Percentiles rank a stretch among this genome's conserved stretches.
These are phyloP conservation scores for Atkinsonella texensis DNA, from an alignment of 2,329 filamentous ascomycete species.

Conservation along the genomic window DNA sequence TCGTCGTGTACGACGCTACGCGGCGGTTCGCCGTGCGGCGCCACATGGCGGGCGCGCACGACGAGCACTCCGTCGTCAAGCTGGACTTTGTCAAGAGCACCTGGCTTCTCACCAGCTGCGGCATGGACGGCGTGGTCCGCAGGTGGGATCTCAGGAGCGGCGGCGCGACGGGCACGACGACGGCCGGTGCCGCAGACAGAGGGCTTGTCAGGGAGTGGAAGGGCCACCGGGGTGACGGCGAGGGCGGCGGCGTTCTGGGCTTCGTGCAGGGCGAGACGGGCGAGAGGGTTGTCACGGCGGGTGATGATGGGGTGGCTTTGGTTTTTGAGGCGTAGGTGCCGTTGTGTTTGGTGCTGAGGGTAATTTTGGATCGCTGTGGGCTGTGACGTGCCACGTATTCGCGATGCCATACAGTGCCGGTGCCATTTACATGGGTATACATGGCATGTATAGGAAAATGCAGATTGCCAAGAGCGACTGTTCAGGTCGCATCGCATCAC, in stretches of 20 bases:
- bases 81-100: conserved; percentile 65
- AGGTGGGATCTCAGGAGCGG: conserved; percentile 69
- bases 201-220: conserved; percentile 80
- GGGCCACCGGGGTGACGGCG: conserved; percentile 73
- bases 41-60: conserved; percentile 71
- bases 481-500: too few species aligned
- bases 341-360: too few species aligned
- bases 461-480: too few species aligned
- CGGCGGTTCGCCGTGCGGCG: conserved; percentile 79
- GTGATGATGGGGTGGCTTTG: conserved; percentile 66
- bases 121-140: conserved; percentile 83
- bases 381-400: too few species aligned
- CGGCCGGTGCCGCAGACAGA: conserved; percentile 31
- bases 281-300: conserved; percentile 71
- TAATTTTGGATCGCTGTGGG: too few species aligned
- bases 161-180: conserved; percentile 18
- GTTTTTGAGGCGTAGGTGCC: conserved; percentile 50
- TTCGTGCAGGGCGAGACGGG: conserved; percentile 77
- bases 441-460: too few species aligned
- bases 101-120: conserved; percentile 74
- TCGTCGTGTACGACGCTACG: conserved; percentile 77
- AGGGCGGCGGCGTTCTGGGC: conserved; percentile 77
- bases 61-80: conserved; percentile 83
- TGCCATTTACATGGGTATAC: too few species aligned
- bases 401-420: too few species aligned